phyloP scores from a whole-genome alignment of 148 eudicot species.

The Simmondsia chinensis region DNA sequence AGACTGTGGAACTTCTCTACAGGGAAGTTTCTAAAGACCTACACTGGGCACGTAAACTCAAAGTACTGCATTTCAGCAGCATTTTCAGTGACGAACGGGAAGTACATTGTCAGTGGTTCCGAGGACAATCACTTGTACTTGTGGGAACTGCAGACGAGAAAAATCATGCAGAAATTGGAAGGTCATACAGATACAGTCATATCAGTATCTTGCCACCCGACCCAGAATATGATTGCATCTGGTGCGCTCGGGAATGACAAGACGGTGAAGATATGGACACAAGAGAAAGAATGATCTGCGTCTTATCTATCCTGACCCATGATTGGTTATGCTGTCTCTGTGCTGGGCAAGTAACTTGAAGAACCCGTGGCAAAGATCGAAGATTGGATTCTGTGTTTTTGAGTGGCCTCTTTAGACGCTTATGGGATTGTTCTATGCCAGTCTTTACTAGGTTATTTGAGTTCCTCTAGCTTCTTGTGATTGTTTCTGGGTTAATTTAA shows the following conservation, averaged over 20 bases:
- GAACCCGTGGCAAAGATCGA: too few relatives aligned
- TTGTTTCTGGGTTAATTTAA: too few relatives aligned
- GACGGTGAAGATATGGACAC: conserved; percentile 80
- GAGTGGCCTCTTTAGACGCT: too few relatives aligned
- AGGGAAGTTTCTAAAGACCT: conserved; percentile 86
- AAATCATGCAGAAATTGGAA: conserved; percentile 81
- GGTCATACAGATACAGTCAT: conserved; percentile 89
- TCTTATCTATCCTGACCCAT: too few relatives aligned
- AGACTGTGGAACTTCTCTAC: conserved; percentile 87
- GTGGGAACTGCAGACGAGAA: conserved; percentile 91
- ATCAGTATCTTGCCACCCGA: conserved; percentile 84
- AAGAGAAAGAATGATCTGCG: conserved; percentile 42
- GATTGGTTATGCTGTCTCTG: too few relatives aligned
- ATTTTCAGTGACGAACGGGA: conserved; percentile 82
- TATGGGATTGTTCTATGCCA: too few relatives aligned
- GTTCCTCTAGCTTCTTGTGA: too few relatives aligned
- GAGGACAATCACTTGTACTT: conserved; percentile 83
- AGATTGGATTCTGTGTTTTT: too few relatives aligned
- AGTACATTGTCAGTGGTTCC: conserved; percentile 87
- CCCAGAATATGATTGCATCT: conserved; percentile 82
- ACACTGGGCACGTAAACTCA: conserved; percentile 75
- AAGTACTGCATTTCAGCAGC: conserved; percentile 80
- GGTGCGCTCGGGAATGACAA: conserved; percentile 76
- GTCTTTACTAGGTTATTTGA: too few relatives aligned
- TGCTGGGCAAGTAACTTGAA: too few relatives aligned